Base-by-base conservation (phyloP, 176 grass and related monocot species). In the Oryza coarctata region DNA sequence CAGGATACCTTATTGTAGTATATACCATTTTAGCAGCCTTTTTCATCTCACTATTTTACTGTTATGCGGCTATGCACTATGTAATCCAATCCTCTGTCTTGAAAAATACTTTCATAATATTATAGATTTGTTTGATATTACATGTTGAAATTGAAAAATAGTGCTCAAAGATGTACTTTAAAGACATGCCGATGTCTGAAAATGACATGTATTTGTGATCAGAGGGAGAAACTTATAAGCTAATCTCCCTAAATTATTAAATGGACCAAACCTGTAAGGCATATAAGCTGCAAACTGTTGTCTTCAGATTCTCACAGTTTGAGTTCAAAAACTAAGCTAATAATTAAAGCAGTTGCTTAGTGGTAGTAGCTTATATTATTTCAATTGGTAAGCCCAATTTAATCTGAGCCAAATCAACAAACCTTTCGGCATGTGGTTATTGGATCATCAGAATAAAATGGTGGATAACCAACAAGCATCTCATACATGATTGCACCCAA, bases 401-500 rank as follows among this genome's bases (percentile, higher is more conserved):
- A 79, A 70, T 9, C 68, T 82, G 75, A 45, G 70, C 27, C 74
- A 88, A 78, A 83, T 4, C 41, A 74, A 58, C 32, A 83, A 86
- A 97, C 95, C 92, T 97, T 97, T 83, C 95, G 84, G 78, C 92
- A 97, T 83, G 95, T 97, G 65, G 95, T 93, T 74, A 97, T 97
- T 30, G 90, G 92, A 90, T 97, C 95, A 85, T 97, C 92, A 0
- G 95, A 90, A 73, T 92, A 97, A 81, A 97, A 97, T 70, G 95
- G 92, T 77, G 95, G 95, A 89, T 94, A 97, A 7, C 95, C 95
- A 84, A 97, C 88, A 74, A 97, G 92, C 95, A 97, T 97, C 71
- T 97, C 95, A 87, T 97, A 97, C 95, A 97, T 97, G 65, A 97
- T 97, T 58, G 95, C 95, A 34, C 95, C 95, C 66, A 97, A 80